Evolutionary conservation across 1,284 basidiomycete genomes (phyloP).

Genomic region (Bondarzewia mesenterica): DNA sequence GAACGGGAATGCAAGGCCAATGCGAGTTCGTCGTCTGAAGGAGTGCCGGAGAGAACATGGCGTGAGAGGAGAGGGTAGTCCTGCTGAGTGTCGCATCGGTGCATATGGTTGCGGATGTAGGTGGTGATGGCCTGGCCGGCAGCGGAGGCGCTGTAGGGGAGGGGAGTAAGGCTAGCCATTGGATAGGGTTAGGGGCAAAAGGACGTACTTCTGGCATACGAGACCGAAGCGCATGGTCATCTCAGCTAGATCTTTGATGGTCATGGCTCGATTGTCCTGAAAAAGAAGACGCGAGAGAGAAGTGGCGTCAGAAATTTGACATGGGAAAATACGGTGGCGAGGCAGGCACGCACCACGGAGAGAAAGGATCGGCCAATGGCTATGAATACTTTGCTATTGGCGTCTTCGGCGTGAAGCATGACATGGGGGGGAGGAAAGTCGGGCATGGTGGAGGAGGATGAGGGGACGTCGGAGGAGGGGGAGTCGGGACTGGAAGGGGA

Average conservation of each 20-base stretch:
- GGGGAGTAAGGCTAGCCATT: neutral
- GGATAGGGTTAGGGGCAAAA: slow-evolving; percentile 6
- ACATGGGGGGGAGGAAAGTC: slow-evolving; percentile 54
- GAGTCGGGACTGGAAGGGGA: slow-evolving; percentile 5
- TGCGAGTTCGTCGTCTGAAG: slow-evolving; percentile 62
- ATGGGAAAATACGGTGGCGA: slow-evolving; percentile 1
- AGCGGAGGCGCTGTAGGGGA: slow-evolving; percentile 48
- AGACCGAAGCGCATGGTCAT: slow-evolving; percentile 56
- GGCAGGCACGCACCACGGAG: slow-evolving; percentile 48
- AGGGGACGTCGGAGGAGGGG: slow-evolving; percentile 8
- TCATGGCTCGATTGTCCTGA: slow-evolving; percentile 73
- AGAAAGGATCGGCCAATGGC: slow-evolving; percentile 64
- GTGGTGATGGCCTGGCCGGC: slow-evolving; percentile 74
- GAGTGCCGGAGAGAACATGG: slow-evolving; percentile 63
- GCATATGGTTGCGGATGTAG: slow-evolving; percentile 63
- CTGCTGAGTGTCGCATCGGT: slow-evolving; percentile 60
- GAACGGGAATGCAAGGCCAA: slow-evolving; percentile 59
- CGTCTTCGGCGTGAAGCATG: slow-evolving; percentile 65
- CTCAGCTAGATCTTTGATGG: slow-evolving; percentile 74
- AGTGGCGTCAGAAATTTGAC: slow-evolving; percentile 5
- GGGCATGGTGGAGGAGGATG: slow-evolving; percentile 14
- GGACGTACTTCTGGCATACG: slow-evolving; percentile 62
- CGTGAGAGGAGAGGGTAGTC: slow-evolving; percentile 66
- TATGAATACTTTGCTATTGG: slow-evolving; percentile 57
- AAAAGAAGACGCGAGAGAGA: slow-evolving; percentile 3